A percentile compares a stretch with the other conserved stretches of the same genome.
phyloP scores from a whole-genome alignment of 305 asterid genomes.

The Lippia alba region DNA sequence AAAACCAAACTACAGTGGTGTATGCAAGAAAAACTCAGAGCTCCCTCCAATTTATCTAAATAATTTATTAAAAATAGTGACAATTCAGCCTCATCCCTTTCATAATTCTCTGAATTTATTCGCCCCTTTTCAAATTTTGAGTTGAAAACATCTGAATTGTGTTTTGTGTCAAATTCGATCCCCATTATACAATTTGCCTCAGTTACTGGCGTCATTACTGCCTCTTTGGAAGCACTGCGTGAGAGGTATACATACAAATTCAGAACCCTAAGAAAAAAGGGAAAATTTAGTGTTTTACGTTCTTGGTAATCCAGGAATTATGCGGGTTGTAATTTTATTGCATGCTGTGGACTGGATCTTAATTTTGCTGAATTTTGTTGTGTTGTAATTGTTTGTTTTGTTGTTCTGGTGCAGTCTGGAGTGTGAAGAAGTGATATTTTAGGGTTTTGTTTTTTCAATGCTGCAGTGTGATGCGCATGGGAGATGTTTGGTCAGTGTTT shows the following conservation, averaged over 20 bases:
- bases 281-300: slow-evolving; percentile 36
- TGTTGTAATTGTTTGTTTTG: slow-evolving; percentile 19
- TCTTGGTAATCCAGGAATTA: slow-evolving; percentile 21
- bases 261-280: slow-evolving; percentile 32
- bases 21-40: slow-evolving; percentile 46
- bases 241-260: slow-evolving; percentile 40
- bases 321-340: slow-evolving; percentile 40
- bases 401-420: slow-evolving; percentile 34
- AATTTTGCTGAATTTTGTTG: slow-evolving; percentile 34
- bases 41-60: slow-evolving; percentile 51
- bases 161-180: slow-evolving; percentile 44
- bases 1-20: slow-evolving; percentile 49
- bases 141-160: slow-evolving; percentile 15
- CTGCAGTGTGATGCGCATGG: slow-evolving; percentile 74
- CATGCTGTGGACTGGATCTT: slow-evolving; percentile 54
- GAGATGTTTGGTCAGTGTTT: slow-evolving; percentile 59
- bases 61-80: slow-evolving; percentile 7
- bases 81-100: slow-evolving; percentile 34
- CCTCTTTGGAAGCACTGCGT: slow-evolving; percentile 36
- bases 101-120: background rate
- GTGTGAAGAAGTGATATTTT: slow-evolving; percentile 38
- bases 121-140: slow-evolving; percentile 18
- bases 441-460: slow-evolving; percentile 54
- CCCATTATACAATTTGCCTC: slow-evolving; percentile 40
- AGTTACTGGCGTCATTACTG: slow-evolving; percentile 39